Evolutionary conservation across 225 moss, liverwort and hornwort species (phyloP).

Genomic region (Polytrichum commune): DNA sequence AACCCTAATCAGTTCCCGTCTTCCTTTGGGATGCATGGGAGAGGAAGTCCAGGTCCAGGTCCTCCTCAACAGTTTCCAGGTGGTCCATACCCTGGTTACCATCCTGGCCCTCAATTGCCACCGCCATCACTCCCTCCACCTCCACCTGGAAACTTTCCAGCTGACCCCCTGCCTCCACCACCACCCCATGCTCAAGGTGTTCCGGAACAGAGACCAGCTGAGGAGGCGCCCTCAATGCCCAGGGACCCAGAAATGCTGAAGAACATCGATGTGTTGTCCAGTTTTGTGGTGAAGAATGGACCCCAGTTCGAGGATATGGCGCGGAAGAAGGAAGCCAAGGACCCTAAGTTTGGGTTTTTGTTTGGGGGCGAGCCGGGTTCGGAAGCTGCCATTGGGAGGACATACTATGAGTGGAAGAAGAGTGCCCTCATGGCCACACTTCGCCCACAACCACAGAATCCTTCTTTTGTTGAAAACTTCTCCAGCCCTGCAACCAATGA

Average conservation of each 20-base stretch:
- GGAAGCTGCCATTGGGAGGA: conserved; percentile 52
- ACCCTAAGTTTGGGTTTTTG: conserved; percentile 62
- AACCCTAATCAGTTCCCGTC: conserved; percentile 28
- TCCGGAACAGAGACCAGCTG: conserved; percentile 4
- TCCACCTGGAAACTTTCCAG: conserved; percentile 27
- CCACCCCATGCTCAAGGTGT: neutral
- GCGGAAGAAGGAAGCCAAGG: conserved; percentile 40
- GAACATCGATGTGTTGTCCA: conserved; percentile 59
- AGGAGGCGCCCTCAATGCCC: conserved; percentile 44
- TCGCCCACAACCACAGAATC: neutral
- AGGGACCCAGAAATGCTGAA: conserved; percentile 64
- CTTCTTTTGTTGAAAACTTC: conserved; percentile 8
- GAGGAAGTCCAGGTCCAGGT: conserved; percentile 13
- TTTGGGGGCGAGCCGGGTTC: conserved; percentile 58
- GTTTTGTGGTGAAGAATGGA: conserved; percentile 54
- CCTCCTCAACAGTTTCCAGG: conserved; percentile 7
- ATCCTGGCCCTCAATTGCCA: conserved; percentile 16
- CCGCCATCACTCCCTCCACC: conserved; percentile 35
- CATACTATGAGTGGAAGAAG: conserved; percentile 78
- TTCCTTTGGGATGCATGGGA: conserved; percentile 27
- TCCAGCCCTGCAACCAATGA: neutral
- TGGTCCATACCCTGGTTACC: conserved; percentile 42
- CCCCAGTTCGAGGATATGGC: conserved; percentile 49
- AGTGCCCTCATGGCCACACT: conserved; percentile 30
- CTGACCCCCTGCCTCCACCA: conserved; percentile 10